These are phyloP conservation scores for Coemansia sp. DNA, from an alignment of 192 early-diverging fungal species.

Conservation along the genomic window DNA sequence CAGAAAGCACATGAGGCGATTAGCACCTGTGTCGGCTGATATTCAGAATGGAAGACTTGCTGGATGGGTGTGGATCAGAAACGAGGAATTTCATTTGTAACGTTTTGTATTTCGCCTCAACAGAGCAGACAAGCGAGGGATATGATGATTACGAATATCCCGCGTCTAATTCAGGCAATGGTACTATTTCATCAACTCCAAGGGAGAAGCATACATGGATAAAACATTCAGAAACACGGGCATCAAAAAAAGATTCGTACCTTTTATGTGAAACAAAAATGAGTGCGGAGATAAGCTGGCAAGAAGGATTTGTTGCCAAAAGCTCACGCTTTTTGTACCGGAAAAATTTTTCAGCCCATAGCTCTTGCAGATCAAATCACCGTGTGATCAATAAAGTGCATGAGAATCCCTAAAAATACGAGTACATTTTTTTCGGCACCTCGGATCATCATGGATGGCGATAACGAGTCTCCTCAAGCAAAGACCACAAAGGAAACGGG, in stretches of 20 bases:
- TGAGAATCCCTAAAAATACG: neutral
- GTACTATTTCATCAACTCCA: slow-evolving; percentile 53
- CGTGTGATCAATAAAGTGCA: neutral
- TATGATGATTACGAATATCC: slow-evolving; percentile 44
- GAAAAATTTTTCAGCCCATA: slow-evolving; percentile 3
- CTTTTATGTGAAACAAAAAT: neutral
- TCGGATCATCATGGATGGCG: neutral
- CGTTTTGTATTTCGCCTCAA: slow-evolving; percentile 28
- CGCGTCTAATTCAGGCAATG: slow-evolving; percentile 52
- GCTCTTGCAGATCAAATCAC: neutral
- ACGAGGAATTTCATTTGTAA: slow-evolving; percentile 55
- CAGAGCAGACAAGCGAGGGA: slow-evolving; percentile 55
- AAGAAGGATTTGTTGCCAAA: neutral
- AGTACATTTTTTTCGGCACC: neutral
- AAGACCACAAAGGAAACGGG: neutral
- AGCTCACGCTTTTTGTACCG: neutral
- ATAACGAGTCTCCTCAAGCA: neutral
- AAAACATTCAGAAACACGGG: neutral
- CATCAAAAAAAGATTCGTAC: neutral
- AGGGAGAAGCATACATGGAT: neutral
- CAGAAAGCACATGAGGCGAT: neutral
- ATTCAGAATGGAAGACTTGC: neutral
- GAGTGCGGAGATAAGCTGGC: neutral
- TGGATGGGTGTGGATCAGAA: slow-evolving; percentile 33
- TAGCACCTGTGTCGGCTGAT: neutral